Evolutionary conservation across 768 basidiomycete genomes (phyloP).

Genomic region (Candolleomyces aberdarensis): DNA sequence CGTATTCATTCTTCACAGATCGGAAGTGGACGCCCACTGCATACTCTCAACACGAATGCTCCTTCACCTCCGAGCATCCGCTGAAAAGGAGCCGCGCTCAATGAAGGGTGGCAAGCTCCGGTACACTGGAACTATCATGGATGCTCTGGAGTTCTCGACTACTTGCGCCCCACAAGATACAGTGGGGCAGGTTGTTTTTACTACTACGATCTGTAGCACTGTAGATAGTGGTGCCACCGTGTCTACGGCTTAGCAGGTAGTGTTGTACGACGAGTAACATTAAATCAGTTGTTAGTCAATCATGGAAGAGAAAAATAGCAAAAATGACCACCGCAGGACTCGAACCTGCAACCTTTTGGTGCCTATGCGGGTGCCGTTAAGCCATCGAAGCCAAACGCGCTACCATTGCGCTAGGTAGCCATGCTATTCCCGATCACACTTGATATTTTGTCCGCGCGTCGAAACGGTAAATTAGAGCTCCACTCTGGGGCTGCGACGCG

Average conservation of each 20-base stretch:
- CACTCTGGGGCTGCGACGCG: too few relatives aligned
- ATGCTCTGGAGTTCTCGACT: too few relatives aligned
- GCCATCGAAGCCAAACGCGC: conserved; percentile 93
- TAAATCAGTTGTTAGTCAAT: too few relatives aligned
- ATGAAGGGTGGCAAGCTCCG: too few relatives aligned
- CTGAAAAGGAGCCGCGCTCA: background rate
- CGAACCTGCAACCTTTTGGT: conserved; percentile 98
- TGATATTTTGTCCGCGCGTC: background rate
- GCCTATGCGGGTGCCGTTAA: conserved; percentile 30
- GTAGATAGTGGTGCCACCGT: too few relatives aligned
- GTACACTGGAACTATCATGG: too few relatives aligned
- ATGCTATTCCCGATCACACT: background rate
- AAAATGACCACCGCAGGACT: conserved; percentile 86
- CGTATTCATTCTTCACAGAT: background rate
- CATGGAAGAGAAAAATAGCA: background rate
- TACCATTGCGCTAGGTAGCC: conserved; percentile 88
- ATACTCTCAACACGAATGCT: background rate
- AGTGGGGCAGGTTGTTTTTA: too few relatives aligned
- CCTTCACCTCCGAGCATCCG: background rate
- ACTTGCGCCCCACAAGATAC: too few relatives aligned
- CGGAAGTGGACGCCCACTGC: background rate
- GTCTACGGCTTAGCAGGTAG: too few relatives aligned
- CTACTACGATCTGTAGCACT: too few relatives aligned
- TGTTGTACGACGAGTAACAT: too few relatives aligned
- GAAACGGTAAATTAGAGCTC: too few relatives aligned